Percentiles rank a stretch among this genome's conserved stretches.
These are phyloP conservation scores for Rhizopogon vulgaris DNA, from an alignment of 768 basidiomycete genomes.

Conservation along the genomic window DNA sequence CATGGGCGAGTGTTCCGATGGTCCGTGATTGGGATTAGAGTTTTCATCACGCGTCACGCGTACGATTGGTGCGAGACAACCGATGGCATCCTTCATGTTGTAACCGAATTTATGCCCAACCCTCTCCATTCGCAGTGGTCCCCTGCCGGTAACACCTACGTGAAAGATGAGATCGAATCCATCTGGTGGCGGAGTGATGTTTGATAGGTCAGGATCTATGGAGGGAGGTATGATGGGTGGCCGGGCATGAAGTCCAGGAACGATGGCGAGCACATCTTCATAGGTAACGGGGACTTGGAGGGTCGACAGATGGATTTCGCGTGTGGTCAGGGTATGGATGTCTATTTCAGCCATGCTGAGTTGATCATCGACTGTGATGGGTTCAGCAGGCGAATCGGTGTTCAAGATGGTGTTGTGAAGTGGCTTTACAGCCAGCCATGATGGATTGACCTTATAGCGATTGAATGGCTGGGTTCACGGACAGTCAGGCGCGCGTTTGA, in stretches of 20 bases:
- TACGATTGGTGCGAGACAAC: slow-evolving; percentile 45
- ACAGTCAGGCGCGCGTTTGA: slow-evolving; percentile 11
- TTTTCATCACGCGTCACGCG: slow-evolving; percentile 23
- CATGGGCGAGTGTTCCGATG: slow-evolving; percentile 17
- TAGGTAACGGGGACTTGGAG: slow-evolving; percentile 57
- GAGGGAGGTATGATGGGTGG: slow-evolving; percentile 46
- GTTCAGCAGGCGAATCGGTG: slow-evolving; percentile 29
- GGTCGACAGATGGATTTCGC: slow-evolving; percentile 53
- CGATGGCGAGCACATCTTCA: slow-evolving; percentile 44
- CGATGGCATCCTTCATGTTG: slow-evolving; percentile 59
- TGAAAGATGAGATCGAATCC: slow-evolving; percentile 71
- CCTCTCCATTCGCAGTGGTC: slow-evolving; percentile 57
- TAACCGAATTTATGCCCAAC: slow-evolving; percentile 65
- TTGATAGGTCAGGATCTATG: slow-evolving; percentile 29
- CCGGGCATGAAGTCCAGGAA: slow-evolving; percentile 54
- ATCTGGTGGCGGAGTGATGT: slow-evolving; percentile 34
- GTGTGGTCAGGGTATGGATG: slow-evolving; percentile 15
- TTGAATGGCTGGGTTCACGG: slow-evolving; percentile 43
- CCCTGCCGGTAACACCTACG: slow-evolving; percentile 61
- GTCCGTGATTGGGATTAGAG: slow-evolving; percentile 5
- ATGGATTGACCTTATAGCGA: slow-evolving; percentile 55
- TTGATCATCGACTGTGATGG: slow-evolving; percentile 16
- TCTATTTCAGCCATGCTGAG: slow-evolving; percentile 6
- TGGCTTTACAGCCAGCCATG: slow-evolving; percentile 63
- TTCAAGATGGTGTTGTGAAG: slow-evolving; percentile 51